phyloP scores from a whole-genome alignment of 139 green algal genomes.

The Pseudopediastrum boryanum region DNA sequence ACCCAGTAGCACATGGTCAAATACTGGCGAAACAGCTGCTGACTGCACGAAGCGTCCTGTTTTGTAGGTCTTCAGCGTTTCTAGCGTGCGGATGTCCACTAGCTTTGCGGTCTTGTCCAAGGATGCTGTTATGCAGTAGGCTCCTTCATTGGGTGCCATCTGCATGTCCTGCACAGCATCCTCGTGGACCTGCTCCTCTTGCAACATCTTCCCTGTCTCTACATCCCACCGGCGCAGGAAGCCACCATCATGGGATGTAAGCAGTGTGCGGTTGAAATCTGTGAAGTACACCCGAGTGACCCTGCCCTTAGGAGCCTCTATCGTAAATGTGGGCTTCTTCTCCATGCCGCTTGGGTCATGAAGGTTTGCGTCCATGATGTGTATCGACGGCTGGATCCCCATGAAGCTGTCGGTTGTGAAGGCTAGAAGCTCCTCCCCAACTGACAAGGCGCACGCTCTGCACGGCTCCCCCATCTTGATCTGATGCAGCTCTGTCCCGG shows the following conservation, averaged over 20 bases:
- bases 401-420: conserved; percentile 93
- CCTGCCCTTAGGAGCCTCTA: conserved; percentile 58
- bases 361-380: conserved; percentile 48
- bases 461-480: conserved; percentile 88
- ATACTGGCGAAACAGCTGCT: conserved; percentile 89
- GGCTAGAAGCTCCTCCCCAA: conserved; percentile 84
- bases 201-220: conserved; percentile 72
- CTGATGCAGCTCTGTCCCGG: conserved; percentile 81
- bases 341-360: conserved; percentile 11
- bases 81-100: conserved; percentile 81
- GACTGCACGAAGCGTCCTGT: conserved; percentile 88
- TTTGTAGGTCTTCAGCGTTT: conserved; percentile 93
- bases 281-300: conserved; percentile 78
- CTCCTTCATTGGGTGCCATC: conserved; percentile 71
- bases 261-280: conserved; percentile 85
- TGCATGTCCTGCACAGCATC: conserved; percentile 87
- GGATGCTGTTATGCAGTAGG: conserved; percentile 94
- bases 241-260: conserved; percentile 90
- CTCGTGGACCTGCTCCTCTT: conserved; percentile 79
- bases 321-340: conserved; percentile 51
- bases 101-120: conserved; percentile 92
- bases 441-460: conserved; percentile 68
- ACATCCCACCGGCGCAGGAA: conserved; percentile 46
- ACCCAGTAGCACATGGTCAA: conserved; percentile 92
- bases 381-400: conserved; percentile 52